phyloP scores from a whole-genome alignment of 1,284 basidiomycete species.

The Ustilago trichophora region DNA sequence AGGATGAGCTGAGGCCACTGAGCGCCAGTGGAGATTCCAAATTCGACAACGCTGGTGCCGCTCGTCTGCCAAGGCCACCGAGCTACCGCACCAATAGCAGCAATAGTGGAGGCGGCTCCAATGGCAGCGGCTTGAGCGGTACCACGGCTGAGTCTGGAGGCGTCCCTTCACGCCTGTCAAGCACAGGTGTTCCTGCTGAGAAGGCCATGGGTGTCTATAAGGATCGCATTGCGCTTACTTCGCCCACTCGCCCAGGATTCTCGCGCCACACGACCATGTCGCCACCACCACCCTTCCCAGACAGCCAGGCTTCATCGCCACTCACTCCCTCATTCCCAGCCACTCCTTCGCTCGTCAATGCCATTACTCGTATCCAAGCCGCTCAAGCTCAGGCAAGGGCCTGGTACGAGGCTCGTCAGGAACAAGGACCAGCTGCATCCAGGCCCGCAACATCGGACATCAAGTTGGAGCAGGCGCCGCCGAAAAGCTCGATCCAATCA shows the following conservation, averaged over 20 bases:
- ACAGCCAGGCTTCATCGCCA: background rate
- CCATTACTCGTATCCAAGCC: constrained; percentile 55
- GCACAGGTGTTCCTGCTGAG: constrained; percentile 3
- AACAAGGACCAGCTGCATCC: background rate
- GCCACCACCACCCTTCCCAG: constrained; percentile 28
- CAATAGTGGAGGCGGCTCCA: constrained; percentile 12
- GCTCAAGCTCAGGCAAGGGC: constrained; percentile 56
- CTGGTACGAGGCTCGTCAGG: constrained; percentile 28
- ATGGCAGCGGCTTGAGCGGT: constrained; percentile 16
- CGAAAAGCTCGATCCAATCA: background rate
- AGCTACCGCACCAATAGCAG: constrained; percentile 45
- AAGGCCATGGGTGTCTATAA: constrained; percentile 14
- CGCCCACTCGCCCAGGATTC: constrained; percentile 16
- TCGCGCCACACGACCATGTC: constrained; percentile 21
- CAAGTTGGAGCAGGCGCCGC: background rate
- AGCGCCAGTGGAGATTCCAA: constrained; percentile 16
- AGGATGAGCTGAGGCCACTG: constrained; percentile 19
- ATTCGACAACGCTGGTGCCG: constrained; percentile 8
- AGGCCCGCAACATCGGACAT: background rate
- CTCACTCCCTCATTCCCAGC: constrained; percentile 37
- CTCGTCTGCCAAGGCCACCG: constrained; percentile 27
- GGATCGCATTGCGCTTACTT: constrained; percentile 16
- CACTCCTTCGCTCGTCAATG: constrained; percentile 57
- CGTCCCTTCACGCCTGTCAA: background rate
- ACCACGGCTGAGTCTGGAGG: constrained; percentile 7